Evolutionary conservation across 1,284 basidiomycete genomes (phyloP), one percentile per base, ranked within the genome.

Genomic region (Trichosporon sp.): DNA sequence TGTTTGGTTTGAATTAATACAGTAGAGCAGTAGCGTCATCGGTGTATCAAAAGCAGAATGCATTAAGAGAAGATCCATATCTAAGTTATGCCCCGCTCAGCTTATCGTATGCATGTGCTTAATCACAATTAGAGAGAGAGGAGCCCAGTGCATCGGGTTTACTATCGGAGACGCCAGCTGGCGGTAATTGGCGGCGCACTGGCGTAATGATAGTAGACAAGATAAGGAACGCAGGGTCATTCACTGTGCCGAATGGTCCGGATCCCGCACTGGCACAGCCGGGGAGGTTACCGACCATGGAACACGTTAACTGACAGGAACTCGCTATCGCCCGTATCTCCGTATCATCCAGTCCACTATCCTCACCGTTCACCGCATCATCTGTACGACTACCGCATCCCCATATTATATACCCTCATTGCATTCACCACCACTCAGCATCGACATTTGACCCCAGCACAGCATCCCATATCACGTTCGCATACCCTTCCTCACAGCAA

Each of bases 31-130:
- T 51, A 37, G 8, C 35, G 51, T 19, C 51, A 16, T 26, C 51
- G 19, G 51, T 54, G 51, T 54, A 54, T 54, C 51, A 54, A 54
- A 54, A 54, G 51, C 21, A 10, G 51, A 54, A 54, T 54, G 51
- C 51, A 54, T 54, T 19, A 21, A 21, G 8, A 54, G 21, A 54
- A 54, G 51, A 54, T 16, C 51, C 16, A n/a, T 46, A n/a, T 46
- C 7, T 14, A 16, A 46, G 43, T n/a, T n/a, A 16, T 46, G 43
- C 43, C 43, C 43, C 43, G 43, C 16, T n/a, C 43, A n/a, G 43
- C 43, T 46, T 46, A 46, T 46, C 43, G 11, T 14, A 16, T 46
- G 43, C 43, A 46, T 46, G 43, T n/a, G 43, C 43, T n/a, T 46
- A 46, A 43, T 46, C 43, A n/a, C 43, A 6, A n/a, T 14, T 46